Percentiles rank a stretch among this genome's conserved stretches.
Conservation (phyloP, 306 rosid species). For the Quercus engelmannii region DNA sequence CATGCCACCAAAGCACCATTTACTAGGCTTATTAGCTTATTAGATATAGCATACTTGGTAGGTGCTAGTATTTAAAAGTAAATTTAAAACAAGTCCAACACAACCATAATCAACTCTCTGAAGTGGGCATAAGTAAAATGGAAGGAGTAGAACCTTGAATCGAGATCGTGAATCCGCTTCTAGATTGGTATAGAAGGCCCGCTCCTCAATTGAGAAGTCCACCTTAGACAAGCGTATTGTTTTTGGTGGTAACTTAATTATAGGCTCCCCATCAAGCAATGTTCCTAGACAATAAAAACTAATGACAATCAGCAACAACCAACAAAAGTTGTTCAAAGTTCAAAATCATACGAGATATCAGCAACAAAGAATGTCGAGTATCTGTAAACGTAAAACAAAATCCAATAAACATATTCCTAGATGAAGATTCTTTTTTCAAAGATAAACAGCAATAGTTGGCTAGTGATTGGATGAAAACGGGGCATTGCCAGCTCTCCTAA, state of each 20-base stretch:
- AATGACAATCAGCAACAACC: slow-evolving; percentile 15
- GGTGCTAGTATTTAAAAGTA: neutral
- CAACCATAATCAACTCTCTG: neutral
- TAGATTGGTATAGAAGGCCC: slow-evolving; percentile 85
- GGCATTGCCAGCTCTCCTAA: neutral
- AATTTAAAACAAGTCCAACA: neutral
- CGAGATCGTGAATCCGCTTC: slow-evolving; percentile 88
- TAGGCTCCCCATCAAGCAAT: slow-evolving; percentile 84
- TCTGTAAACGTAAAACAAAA: neutral
- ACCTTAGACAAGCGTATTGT: slow-evolving; percentile 62
- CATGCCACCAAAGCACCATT: neutral
- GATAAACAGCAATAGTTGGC: neutral
- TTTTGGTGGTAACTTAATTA: slow-evolving; percentile 83
- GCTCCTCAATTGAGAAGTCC: slow-evolving; percentile 81
- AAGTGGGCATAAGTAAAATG: slow-evolving; percentile 7
- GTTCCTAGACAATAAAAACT: slow-evolving; percentile 56
- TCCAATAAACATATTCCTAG: neutral
- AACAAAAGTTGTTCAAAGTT: slow-evolving; percentile 15
- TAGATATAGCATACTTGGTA: neutral
- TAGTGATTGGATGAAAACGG: neutral
- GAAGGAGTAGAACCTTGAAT: slow-evolving; percentile 66
- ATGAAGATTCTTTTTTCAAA: neutral
- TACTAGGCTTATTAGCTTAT: neutral
- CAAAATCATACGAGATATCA: slow-evolving; percentile 9
- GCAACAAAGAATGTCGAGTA: neutral